Conservation (phyloP, 1,284 basidiomycete species). For the Schizophyllum amplum region DNA sequence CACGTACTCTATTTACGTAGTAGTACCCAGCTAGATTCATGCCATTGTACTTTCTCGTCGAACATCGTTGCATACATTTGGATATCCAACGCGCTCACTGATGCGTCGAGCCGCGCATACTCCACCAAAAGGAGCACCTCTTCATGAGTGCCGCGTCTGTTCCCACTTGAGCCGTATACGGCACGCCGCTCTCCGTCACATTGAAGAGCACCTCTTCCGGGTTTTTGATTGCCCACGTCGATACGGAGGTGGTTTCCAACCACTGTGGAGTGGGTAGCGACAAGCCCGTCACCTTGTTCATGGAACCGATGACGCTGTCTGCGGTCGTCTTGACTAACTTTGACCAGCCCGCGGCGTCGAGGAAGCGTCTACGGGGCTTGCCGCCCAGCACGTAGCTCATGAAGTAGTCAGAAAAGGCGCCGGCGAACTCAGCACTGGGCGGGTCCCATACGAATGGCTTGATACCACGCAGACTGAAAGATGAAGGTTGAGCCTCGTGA, state of each 20-base stretch:
- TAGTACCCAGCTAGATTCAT: too few relatives aligned
- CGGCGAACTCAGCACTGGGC: too few relatives aligned
- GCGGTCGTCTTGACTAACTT: neutral
- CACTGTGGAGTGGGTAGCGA: neutral
- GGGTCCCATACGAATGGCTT: too few relatives aligned
- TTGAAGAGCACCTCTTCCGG: slow-evolving; percentile 20
- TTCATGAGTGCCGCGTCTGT: slow-evolving; percentile 13
- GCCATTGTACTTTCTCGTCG: too few relatives aligned
- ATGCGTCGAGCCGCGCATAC: neutral
- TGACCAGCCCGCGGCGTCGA: neutral
- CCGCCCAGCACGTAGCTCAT: slow-evolving; percentile 12
- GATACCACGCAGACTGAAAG: too few relatives aligned
- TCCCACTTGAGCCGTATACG: slow-evolving; percentile 10
- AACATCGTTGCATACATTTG: too few relatives aligned
- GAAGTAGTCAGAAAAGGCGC: slow-evolving; percentile 13
- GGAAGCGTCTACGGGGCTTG: slow-evolving; percentile 9
- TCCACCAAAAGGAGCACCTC: slow-evolving; percentile 13
- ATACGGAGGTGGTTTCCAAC: neutral
- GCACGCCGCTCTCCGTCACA: slow-evolving; percentile 10
- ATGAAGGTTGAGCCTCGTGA: neutral
- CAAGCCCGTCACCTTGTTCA: neutral
- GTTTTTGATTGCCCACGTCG: slow-evolving; percentile 13
- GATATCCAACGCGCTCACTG: too few relatives aligned
- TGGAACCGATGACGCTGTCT: neutral
- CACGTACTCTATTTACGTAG: too few relatives aligned